Base-by-base conservation (phyloP, 331 rosid genomes). In the Phaseolus coccineus region DNA sequence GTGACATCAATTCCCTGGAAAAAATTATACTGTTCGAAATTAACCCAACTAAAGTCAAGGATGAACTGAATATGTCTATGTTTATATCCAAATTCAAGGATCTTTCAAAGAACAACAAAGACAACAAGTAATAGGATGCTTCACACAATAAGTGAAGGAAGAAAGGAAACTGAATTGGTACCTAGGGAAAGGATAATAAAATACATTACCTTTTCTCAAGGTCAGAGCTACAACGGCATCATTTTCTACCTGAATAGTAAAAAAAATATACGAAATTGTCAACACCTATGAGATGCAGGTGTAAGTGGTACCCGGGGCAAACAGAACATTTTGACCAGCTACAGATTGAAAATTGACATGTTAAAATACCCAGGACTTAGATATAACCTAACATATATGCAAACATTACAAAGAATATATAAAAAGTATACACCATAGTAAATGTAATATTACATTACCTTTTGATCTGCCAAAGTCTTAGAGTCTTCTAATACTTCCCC, bases 381-480 rank as follows among this genome's bases (percentile, higher is more conserved):
- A 61, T 68, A 58, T 19, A 46, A 44, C 14, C 16, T 19, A 57
- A 42, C 47, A 42, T 9, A 42, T 42, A 76, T 53, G 19, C 71
- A 50, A 51, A 28, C 68, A 69, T 61, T 67, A 3, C 14, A 30
- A 55, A 37, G 63, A 72, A 15, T 33, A 37, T 27, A 28, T 22
- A 12, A 15, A 63, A 31, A 25, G 15, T 14, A 64, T 52, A 75
- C 80, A 52, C 55, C 15, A n/a, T 35, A 51, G 3, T 33, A 46
- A 81, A n/a, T 35, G 28, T 48, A 57, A 62, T 31, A n/a, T 22
- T 51, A 42, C 19, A 37, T 63, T 82, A 84, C 97, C 97, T 92
- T 91, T 80, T 90, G 95, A 84, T 94, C 98, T 65, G 97, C 97
- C 83, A 94, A 76, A 14, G 98, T 87, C 87, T 89, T 92, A 31